These are phyloP conservation scores for Hymenoscyphus fructigenus DNA, from an alignment of 2,329 filamentous ascomycete genomes.

Conservation along the genomic window DNA sequence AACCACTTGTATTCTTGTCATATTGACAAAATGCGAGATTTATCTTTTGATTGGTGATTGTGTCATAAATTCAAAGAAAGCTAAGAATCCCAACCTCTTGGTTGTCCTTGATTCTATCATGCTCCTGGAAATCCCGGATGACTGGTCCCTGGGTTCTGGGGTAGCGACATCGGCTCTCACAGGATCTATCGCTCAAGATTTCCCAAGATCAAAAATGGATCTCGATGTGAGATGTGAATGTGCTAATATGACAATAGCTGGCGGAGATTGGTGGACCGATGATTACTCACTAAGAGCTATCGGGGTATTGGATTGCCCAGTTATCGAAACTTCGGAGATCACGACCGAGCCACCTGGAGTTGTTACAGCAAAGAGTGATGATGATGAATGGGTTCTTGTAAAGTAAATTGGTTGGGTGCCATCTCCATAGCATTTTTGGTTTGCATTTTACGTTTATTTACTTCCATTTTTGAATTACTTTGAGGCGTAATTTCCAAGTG, in stretches of 20 bases:
- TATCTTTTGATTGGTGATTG: background rate
- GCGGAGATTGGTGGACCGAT: conserved; percentile 29
- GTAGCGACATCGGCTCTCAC: background rate
- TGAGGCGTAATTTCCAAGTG: background rate
- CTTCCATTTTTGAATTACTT: background rate
- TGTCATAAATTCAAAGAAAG: background rate
- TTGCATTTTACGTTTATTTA: background rate
- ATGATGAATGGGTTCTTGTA: conserved; percentile 8
- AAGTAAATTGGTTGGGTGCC: background rate
- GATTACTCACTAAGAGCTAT: conserved; percentile 24
- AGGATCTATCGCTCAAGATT: background rate
- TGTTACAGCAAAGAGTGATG: background rate
- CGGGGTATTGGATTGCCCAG: conserved; percentile 21
- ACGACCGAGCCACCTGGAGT: background rate
- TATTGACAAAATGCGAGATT: background rate
- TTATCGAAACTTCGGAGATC: conserved; percentile 12
- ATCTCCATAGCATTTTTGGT: background rate
- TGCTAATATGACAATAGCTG: conserved; percentile 16
- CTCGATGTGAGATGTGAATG: background rate
- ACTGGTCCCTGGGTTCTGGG: background rate
- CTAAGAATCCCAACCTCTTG: background rate
- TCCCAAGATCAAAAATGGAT: background rate
- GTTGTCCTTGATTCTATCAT: background rate
- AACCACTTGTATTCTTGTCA: background rate
- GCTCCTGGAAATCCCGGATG: background rate